Conservation (phyloP, 2,329 filamentous ascomycete genomes). For the Chaetomium sp. region DNA sequence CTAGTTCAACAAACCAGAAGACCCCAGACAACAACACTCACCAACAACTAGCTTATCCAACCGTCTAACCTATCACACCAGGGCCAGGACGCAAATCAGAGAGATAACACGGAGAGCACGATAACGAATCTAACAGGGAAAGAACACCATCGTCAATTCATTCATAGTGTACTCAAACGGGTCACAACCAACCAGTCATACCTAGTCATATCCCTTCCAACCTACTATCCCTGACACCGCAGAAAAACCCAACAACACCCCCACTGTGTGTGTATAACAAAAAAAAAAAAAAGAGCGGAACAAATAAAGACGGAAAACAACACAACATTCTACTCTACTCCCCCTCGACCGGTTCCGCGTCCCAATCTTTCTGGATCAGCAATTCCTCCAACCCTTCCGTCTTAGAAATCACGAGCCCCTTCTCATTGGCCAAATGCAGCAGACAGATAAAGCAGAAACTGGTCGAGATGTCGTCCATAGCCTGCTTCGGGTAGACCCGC, state of each 20-base stretch:
- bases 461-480: constrained; percentile 91
- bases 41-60: too few relatives aligned
- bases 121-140: too few relatives aligned
- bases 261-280: background rate
- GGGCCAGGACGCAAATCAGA: too few relatives aligned
- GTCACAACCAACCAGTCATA: too few relatives aligned
- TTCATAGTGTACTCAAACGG: too few relatives aligned
- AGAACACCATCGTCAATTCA: too few relatives aligned
- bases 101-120: too few relatives aligned
- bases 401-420: constrained; percentile 71
- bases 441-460: constrained; percentile 90
- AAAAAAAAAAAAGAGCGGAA: background rate
- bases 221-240: background rate
- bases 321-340: constrained; percentile 11
- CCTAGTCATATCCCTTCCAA: too few relatives aligned
- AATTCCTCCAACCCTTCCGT: constrained; percentile 52
- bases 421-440: constrained; percentile 86
- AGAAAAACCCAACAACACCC: background rate
- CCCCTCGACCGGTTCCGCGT: constrained; percentile 47
- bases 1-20: too few relatives aligned
- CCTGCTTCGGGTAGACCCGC: constrained; percentile 74
- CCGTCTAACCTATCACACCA: too few relatives aligned
- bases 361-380: constrained; percentile 56
- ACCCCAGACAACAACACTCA: too few relatives aligned
- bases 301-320: background rate